Conservation (phyloP, 2,329 filamentous ascomycete genomes). For the Aspergillus quadrilineatus region DNA sequence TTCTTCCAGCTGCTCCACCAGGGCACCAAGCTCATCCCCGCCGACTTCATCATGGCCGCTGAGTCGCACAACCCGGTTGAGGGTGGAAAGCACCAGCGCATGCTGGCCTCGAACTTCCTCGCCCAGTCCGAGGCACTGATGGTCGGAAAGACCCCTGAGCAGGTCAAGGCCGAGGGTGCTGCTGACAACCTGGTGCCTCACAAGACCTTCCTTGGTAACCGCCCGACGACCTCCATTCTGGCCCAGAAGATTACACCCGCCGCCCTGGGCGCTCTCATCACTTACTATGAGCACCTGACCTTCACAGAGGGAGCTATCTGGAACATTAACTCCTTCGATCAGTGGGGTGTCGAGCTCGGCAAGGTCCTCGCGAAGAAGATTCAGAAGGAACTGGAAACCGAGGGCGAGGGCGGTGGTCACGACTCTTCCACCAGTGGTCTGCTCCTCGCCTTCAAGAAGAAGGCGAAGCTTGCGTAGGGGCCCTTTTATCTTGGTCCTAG, state of each 20-base stretch:
- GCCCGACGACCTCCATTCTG: conserved; percentile 92
- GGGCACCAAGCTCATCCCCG: conserved; percentile 96
- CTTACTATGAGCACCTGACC: conserved; percentile 98
- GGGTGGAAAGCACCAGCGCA: conserved; percentile 85
- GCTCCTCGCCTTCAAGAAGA: conserved; percentile 89
- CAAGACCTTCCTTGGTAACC: conserved; percentile 98
- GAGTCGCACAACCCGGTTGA: conserved; percentile 96
- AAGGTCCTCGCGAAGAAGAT: conserved; percentile 96
- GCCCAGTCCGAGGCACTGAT: conserved; percentile 52
- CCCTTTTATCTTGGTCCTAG: background rate
- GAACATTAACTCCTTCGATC: conserved; percentile 99
- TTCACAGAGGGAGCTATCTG: conserved; percentile 97
- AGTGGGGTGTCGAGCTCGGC: conserved; percentile 98
- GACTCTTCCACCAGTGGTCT: conserved; percentile 86
- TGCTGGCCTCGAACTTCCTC: conserved; percentile 54
- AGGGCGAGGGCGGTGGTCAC: conserved; percentile 69
- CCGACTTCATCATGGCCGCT: conserved; percentile 95
- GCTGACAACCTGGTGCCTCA: conserved; percentile 71
- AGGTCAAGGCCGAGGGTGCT: conserved; percentile 50
- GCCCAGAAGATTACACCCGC: conserved; percentile 91
- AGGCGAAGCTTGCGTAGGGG: conserved; percentile 49
- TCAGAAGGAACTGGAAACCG: conserved; percentile 74
- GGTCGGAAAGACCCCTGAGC: conserved; percentile 54
- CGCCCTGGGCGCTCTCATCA: conserved; percentile 90
- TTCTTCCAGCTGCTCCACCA: conserved; percentile 99